A percentile compares a stretch with the other conserved stretches of the same genome.
phyloP scores from a whole-genome alignment of 257 asterid genomes.

The Catharanthus roseus region DNA sequence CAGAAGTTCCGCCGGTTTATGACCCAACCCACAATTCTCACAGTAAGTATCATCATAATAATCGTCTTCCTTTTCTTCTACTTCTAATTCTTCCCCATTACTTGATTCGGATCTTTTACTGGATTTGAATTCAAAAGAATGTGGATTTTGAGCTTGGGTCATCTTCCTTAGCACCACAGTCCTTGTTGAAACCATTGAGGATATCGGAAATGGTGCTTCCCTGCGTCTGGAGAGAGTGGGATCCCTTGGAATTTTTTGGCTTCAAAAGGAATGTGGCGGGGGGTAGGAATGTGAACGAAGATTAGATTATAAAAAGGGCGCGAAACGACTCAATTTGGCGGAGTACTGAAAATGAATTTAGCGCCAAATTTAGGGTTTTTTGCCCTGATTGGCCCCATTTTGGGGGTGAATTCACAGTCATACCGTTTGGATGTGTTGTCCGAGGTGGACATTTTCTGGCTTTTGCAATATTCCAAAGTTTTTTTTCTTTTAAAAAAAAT shows the following conservation, averaged over 20 bases:
- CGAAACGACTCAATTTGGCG: constrained; percentile 10
- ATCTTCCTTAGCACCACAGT: constrained; percentile 37
- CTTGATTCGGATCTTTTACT: constrained; percentile 26
- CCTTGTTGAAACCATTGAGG: constrained; percentile 1
- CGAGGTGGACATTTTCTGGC: too few species aligned
- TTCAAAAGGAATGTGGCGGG: too few species aligned
- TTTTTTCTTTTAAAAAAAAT: too few species aligned
- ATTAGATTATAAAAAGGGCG: too few species aligned
- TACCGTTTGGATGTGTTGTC: too few species aligned
- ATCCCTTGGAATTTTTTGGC: not conserved
- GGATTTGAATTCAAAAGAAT: constrained; percentile 13
- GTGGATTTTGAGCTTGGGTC: constrained; percentile 59
- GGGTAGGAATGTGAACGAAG: too few species aligned
- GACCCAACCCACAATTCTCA: constrained; percentile 75
- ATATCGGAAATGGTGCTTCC: not conserved
- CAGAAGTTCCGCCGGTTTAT: constrained; percentile 54
- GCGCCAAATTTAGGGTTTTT: constrained; percentile 25
- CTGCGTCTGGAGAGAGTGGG: not conserved
- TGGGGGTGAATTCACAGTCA: too few species aligned
- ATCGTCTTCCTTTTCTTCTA: constrained; percentile 22
- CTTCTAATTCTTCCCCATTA: too few species aligned
- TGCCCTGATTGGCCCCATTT: too few species aligned
- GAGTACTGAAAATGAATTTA: constrained; percentile 17
- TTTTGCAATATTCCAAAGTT: too few species aligned
- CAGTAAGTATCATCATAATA: constrained; percentile 47